Evolutionary conservation across 129 eudicot species (phyloP).

Genomic region (Cynara cardunculus): DNA sequence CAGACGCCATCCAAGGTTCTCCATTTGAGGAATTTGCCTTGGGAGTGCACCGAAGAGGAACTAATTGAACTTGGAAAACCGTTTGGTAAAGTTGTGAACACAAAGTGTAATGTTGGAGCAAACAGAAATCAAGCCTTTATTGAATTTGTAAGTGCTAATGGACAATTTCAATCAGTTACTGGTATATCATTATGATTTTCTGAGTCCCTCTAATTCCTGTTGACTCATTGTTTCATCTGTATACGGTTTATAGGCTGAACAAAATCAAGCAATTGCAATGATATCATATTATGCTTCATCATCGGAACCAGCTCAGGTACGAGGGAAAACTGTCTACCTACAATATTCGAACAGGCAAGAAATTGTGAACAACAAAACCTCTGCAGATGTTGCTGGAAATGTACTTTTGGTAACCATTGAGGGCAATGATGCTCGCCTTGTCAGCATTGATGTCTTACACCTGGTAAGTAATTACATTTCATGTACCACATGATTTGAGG

Average conservation of each 20-base stretch:
- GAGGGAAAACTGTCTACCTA: conserved; percentile 95
- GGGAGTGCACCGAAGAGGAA: conserved; percentile 97
- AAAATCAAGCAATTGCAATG: conserved; percentile 94
- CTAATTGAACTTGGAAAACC: conserved; percentile 82
- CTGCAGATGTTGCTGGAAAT: conserved; percentile 99
- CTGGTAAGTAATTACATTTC: conserved; percentile 60
- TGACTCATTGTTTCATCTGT: background rate
- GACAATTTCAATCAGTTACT: background rate
- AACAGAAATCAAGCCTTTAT: conserved; percentile 92
- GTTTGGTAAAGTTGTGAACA: conserved; percentile 89
- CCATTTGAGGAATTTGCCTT: conserved; percentile 89
- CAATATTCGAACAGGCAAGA: conserved; percentile 98
- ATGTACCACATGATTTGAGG: conserved; percentile 8
- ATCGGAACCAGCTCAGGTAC: conserved; percentile 95
- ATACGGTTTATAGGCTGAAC: conserved; percentile 54
- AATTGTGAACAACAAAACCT: conserved; percentile 96
- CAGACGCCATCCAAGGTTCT: conserved; percentile 95
- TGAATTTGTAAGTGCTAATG: conserved; percentile 63
- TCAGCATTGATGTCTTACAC: conserved; percentile 94
- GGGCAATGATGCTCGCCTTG: conserved; percentile 83
- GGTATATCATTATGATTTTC: background rate
- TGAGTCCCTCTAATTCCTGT: background rate
- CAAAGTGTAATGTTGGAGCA: conserved; percentile 96
- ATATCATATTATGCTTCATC: conserved; percentile 97
- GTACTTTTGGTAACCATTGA: conserved; percentile 93